Conservation (phyloP, 202 grass and related monocot genomes). For the Eragrostis tef region DNA sequence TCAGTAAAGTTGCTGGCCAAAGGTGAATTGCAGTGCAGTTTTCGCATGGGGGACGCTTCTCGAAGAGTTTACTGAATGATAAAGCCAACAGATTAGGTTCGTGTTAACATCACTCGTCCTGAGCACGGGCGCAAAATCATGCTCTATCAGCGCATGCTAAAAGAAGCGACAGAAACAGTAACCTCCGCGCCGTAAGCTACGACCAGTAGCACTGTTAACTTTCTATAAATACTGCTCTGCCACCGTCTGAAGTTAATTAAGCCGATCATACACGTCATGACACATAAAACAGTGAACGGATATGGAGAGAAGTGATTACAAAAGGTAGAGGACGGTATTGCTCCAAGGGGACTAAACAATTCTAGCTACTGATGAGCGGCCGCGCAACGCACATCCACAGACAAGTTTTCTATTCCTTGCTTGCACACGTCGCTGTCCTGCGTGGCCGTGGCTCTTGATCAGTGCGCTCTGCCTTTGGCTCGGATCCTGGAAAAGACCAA, state of each 20-base stretch:
- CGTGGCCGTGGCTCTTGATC: constrained; percentile 12
- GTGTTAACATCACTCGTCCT: constrained; percentile 33
- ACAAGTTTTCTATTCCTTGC: not conserved
- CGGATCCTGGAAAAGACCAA: constrained; percentile 28
- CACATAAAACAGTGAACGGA: not conserved
- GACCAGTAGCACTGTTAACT: not conserved
- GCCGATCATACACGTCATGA: not conserved
- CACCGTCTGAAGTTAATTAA: constrained; percentile 32
- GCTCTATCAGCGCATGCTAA: constrained; percentile 4
- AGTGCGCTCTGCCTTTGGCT: constrained; percentile 24
- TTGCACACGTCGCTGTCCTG: constrained; percentile 5
- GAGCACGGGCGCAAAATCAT: not conserved
- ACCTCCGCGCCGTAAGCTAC: not conserved
- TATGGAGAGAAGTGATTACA: not conserved
- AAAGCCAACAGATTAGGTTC: constrained; percentile 42
- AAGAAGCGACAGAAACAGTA: not conserved
- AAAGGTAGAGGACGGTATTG: constrained; percentile 9
- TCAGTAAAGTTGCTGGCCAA: not conserved
- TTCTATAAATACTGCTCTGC: not conserved
- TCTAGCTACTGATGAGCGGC: not conserved
- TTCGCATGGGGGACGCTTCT: not conserved
- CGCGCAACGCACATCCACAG: not conserved
- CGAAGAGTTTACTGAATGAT: not conserved
- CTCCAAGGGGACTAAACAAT: not conserved
- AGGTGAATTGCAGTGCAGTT: constrained; percentile 49